phyloP scores from a whole-genome alignment of 805 yeast species.

The Saturnispora ahearnii region DNA sequence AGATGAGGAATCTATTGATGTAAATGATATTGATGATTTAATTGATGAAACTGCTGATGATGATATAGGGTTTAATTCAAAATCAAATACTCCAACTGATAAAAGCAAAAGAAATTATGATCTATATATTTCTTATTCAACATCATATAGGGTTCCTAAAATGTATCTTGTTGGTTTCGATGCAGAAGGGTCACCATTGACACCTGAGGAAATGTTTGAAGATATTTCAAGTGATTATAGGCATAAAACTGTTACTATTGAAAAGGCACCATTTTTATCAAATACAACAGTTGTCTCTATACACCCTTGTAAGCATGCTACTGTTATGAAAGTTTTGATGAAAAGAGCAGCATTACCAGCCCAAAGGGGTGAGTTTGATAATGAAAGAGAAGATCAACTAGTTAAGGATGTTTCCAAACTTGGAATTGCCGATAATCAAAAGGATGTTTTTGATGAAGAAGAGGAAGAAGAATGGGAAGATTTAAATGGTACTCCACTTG shows the following conservation, averaged over 20 bases:
- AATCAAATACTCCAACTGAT: slow-evolving; percentile 26
- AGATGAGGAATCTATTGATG: slow-evolving; percentile 22
- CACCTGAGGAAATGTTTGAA: slow-evolving; percentile 88
- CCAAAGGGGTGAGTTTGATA: slow-evolving; percentile 19
- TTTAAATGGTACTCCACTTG: slow-evolving; percentile 18
- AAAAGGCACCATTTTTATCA: slow-evolving; percentile 75
- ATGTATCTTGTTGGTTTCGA: slow-evolving; percentile 85
- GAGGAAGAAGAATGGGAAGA: slow-evolving; percentile 21
- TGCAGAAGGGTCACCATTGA: slow-evolving; percentile 73
- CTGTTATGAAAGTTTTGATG: slow-evolving; percentile 85
- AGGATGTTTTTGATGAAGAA: slow-evolving; percentile 8
- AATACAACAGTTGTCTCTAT: slow-evolving; percentile 77
- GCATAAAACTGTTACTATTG: slow-evolving; percentile 94
- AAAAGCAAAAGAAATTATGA: slow-evolving; percentile 65
- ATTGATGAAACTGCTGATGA: slow-evolving; percentile 29
- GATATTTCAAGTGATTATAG: slow-evolving; percentile 88
- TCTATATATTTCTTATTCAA: slow-evolving; percentile 83
- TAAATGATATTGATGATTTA: slow-evolving; percentile 34
- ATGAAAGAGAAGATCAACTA: slow-evolving; percentile 20
- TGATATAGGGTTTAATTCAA: slow-evolving; percentile 16
- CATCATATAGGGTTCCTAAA: slow-evolving; percentile 93
- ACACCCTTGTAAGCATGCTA: slow-evolving; percentile 94
- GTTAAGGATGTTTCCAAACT: slow-evolving; percentile 38
- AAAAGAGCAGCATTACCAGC: slow-evolving; percentile 54
- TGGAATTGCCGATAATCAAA: slow-evolving; percentile 34